Evolutionary conservation across 2,329 filamentous ascomycete species (phyloP).

Genomic region (Colletotrichum navitas): DNA sequence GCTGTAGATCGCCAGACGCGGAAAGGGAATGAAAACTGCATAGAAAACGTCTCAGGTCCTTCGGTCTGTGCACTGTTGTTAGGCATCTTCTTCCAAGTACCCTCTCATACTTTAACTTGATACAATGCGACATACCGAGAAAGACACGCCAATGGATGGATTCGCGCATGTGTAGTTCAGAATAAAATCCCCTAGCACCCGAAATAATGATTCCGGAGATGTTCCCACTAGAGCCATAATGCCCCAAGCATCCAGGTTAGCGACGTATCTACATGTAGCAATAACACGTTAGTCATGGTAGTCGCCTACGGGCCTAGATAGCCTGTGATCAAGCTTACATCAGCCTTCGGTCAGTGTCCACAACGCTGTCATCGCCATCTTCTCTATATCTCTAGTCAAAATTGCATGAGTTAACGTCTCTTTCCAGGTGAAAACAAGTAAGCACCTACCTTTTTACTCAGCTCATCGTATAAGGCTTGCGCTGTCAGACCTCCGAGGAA

Average conservation of each 20-base stretch:
- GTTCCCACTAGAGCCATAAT: background rate
- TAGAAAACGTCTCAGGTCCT: background rate
- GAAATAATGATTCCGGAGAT: background rate
- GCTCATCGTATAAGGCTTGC: background rate
- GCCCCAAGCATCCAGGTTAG: conserved; percentile 4
- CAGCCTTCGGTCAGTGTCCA: background rate
- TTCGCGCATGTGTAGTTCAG: background rate
- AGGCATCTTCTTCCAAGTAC: rapidly evolving
- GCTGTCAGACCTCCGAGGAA: background rate
- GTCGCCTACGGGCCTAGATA: background rate
- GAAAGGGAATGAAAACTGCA: background rate
- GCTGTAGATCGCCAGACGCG: conserved; percentile 2
- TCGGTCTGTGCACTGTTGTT: background rate
- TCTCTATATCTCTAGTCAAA: background rate
- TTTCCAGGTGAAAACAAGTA: rapidly evolving
- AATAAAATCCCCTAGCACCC: background rate
- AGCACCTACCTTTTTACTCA: background rate
- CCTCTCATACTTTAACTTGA: background rate
- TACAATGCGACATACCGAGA: background rate
- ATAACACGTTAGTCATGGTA: background rate
- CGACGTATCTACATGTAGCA: background rate
- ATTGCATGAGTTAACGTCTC: background rate
- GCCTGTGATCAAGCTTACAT: background rate
- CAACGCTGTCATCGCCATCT: background rate
- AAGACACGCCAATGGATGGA: background rate